Base-by-base conservation (phyloP, 148 eudicot genomes). In the Rhododendron molle region DNA sequence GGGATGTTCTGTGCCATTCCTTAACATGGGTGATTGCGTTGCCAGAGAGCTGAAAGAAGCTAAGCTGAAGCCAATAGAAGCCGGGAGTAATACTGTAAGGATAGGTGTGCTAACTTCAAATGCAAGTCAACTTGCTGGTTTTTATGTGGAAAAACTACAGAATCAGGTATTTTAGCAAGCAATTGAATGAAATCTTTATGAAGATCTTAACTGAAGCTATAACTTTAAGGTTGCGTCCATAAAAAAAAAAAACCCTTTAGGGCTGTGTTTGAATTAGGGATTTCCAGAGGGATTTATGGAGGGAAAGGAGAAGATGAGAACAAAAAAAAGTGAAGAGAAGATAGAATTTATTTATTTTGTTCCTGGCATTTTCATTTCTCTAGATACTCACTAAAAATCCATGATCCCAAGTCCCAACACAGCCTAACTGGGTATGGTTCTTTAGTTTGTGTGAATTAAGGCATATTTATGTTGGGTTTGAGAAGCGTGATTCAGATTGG, bases 21-120 rank as follows among this genome's bases (percentile, higher is more conserved):
- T 92, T 47, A 89, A 92, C 83, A 40, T 85, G 11, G 93, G 88
- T 18, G 93, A 88, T 40, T 93, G 93, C 73, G 92, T 91, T 77
- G 90, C 90, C 38, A 62, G 15, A 78, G 91, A 92, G 85, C 88
- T 93, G 21, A 90, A 88, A 85, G 92, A 92, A 74, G 93, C 92
- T 3, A 86, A 89, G 23, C 78, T 92, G 13, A 91, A 88, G 90
- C 94, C 93, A 50, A 44, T 92, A 14, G 94, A 90, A 89, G 90
- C 91, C 12, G 94, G 94, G 23, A 86, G 92, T 89, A 47, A 83
- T 50, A 32, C 1, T 32, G 34, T 32, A 32, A 32, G 34, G 34
- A 32, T 32, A 32, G 34, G 34, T 32, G 34, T 32, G 34, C 34
- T 32, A 32, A 32, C 34, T 32, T 32, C 34, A 32, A 32, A 32